Base-by-base conservation (phyloP, 2,329 filamentous ascomycete genomes). In the Fusarium multiceps region DNA sequence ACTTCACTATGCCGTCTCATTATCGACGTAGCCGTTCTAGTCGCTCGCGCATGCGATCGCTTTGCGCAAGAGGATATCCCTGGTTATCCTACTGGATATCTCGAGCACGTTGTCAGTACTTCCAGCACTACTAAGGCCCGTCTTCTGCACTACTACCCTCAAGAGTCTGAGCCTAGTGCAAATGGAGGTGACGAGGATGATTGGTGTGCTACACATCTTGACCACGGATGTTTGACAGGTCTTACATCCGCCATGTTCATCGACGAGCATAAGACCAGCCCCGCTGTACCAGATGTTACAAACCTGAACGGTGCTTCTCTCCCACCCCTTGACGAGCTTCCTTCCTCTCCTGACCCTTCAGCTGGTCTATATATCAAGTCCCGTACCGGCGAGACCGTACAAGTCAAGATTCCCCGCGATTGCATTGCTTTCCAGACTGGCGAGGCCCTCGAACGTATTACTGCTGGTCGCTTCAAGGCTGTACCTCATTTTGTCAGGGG, bases 391-490 rank as follows among this genome's bases (percentile, higher is more conserved):
- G 84, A 91, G 63, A 91, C 92, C 2, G 91, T 94, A n/a, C 96
- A 98, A 80, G 93, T 98, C 72, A 90, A 90, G 77, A 98, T 99
- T 70, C 96, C 95, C 3, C 87, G 90, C 43, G 94, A 97, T 77
- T 96, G 93, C 79, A 90, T 99, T 51, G 96, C 93, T 1, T 99
- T 99, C 78, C 95, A 99, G 84, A 99, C 95, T 0, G 96, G 95
- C 4, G 93, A 98, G 82, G 91, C 95, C 1, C 84, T 99, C 53
- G 92, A 98, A 81, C 86, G 93, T 61, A 98, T 99, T 77, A 98
- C 95, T 0, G 84, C 87, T n/a, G 96, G 96, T 12, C 90, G 88
- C 76, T 97, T 99, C 84, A 93, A 92, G 80, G 96, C 96, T 2
- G 96, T 98, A 65, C 95, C 96, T 71, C 96, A 99, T 83, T 98